Evolutionary conservation across 177 flowering plant species (phyloP), one percentile per base, ranked within the genome.

Genomic region (Vitis hybrid): DNA sequence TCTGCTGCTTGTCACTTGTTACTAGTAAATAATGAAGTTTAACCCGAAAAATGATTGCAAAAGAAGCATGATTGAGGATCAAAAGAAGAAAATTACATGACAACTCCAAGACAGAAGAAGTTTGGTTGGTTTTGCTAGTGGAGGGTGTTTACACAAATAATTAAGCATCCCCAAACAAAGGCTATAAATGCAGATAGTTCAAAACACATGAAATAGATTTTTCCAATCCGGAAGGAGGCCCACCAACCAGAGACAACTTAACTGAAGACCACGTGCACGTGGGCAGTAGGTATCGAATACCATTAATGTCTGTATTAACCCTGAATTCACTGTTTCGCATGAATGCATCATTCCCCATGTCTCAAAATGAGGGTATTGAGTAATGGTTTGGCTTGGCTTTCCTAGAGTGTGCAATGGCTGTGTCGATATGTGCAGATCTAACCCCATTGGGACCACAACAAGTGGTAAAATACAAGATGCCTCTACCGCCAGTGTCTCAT

Each of bases 261-360:
- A 20, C 53, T 10, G 19, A 44, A 14, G 59, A n/a, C 13, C 69
- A 52, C 38, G 28, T 66, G 75, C 63, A 22, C 38, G 15, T 60
- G 70, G 52, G 50, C 62, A 22, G 50, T 52, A 31, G 53, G 17
- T 13, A 63, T 10, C 50, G 33, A 50, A 50, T 56, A 65, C 11
- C 62, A 52, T 63, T 52, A 56, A 70, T 70, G 53, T 24, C 47
- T 22, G 10, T 12, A 18, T 52, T 24, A 56, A 64, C 62, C 59
- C 8, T 12, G 38, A 62, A 47, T 28, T 59, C 13, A 60, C 14
- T 24, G 33, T 20, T 17, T 62, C 38, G 56, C 62, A 71, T 64
- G 54, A 65, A 59, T 72, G 75, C 69, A 24, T 50, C 67, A 66
- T 65, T 72, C 57, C 61, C 62, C 52, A 62, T 47, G 50, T 13